These are phyloP conservation scores for Leptodermis oblonga DNA, from an alignment of 257 asterid genomes.

Conservation along the genomic window DNA sequence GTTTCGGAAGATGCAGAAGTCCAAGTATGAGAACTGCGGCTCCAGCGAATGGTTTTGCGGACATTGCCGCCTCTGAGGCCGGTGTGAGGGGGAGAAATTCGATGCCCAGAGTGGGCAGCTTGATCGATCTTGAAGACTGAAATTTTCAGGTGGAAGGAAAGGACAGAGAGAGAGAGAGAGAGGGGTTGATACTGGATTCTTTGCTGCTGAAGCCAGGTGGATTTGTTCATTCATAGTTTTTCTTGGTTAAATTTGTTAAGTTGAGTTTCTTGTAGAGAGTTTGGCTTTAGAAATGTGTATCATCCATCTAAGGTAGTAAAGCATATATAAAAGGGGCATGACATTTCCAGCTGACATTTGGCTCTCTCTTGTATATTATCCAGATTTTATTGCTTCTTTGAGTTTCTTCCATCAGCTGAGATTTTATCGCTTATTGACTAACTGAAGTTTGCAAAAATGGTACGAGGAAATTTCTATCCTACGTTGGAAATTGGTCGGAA, in stretches of 20 bases:
- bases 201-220: conserved; percentile 38
- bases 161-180: too few relatives aligned
- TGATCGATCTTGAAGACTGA: conserved; percentile 4
- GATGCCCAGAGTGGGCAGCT: conserved; percentile 14
- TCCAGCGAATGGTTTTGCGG: conserved; percentile 16
- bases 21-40: conserved; percentile 22
- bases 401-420: too few relatives aligned
- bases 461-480: not conserved
- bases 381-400: conserved; percentile 31
- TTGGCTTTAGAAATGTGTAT: conserved; percentile 44
- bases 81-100: conserved; percentile 18
- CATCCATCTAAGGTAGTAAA: conserved; percentile 41
- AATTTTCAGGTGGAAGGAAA: conserved; percentile 19
- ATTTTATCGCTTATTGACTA: too few relatives aligned
- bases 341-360: conserved; percentile 24
- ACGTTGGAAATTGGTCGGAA: not conserved
- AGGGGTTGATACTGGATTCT: conserved; percentile 26
- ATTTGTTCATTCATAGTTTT: conserved; percentile 59
- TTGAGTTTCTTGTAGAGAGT: conserved; percentile 56
- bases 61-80: not conserved
- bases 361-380: conserved; percentile 44
- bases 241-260: conserved; percentile 44
- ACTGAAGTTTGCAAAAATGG: not conserved
- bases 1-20: conserved; percentile 69
- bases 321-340: conserved; percentile 30